These are phyloP conservation scores for Brasilioporus rufonigricans DNA, from an alignment of 768 basidiomycete genomes.

Conservation along the genomic window DNA sequence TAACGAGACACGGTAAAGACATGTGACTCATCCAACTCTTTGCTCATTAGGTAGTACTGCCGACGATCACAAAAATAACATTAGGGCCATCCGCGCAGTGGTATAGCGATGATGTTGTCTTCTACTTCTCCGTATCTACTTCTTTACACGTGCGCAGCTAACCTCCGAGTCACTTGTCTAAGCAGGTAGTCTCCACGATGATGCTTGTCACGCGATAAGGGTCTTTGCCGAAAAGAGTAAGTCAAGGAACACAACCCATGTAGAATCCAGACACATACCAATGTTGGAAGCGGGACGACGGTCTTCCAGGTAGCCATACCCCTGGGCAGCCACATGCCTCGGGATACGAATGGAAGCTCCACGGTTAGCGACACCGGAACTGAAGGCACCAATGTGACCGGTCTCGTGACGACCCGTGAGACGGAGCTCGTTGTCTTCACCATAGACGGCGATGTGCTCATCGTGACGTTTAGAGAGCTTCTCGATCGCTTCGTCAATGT, in stretches of 20 bases:
- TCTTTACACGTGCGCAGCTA: conserved; percentile 10
- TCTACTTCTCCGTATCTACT: conserved; percentile 8
- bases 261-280: conserved; percentile 44
- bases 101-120: conserved; percentile 21
- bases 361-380: conserved; percentile 95
- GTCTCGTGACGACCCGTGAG: conserved; percentile 98
- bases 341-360: conserved; percentile 97
- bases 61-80: conserved; percentile 10
- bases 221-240: conserved; percentile 45
- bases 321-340: conserved; percentile 87
- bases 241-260: background rate
- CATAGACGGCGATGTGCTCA: conserved; percentile 96
- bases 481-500: conserved; percentile 90
- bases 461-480: conserved; percentile 88
- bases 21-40: background rate
- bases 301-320: conserved; percentile 95
- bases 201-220: conserved; percentile 93
- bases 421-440: conserved; percentile 95
- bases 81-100: conserved; percentile 6
- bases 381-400: conserved; percentile 87
- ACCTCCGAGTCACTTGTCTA: conserved; percentile 55
- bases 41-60: background rate
- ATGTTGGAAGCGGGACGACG: conserved; percentile 98
- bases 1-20: background rate
- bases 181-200: conserved; percentile 83